Evolutionary conservation across 306 rosid genomes (phyloP).

Genomic region (Cucurbita maxima): DNA sequence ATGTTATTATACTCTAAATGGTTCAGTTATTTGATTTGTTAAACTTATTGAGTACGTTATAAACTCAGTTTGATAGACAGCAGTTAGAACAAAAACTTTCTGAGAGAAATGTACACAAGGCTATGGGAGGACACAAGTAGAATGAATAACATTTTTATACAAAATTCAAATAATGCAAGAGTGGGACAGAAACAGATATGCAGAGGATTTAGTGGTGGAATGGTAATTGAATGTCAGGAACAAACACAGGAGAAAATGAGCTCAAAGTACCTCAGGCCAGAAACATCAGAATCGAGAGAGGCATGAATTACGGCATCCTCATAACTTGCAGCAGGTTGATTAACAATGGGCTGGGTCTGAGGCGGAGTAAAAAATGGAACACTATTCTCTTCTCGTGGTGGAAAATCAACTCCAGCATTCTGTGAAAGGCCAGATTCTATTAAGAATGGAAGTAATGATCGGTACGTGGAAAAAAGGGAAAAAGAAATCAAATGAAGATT

Average conservation of each 20-base stretch:
- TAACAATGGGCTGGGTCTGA: slow-evolving; percentile 59
- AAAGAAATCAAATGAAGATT: neutral
- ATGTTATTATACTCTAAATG: neutral
- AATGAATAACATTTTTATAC: neutral
- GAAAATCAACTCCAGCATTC: slow-evolving; percentile 92
- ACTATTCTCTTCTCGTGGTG: slow-evolving; percentile 63
- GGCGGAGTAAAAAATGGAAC: slow-evolving; percentile 92
- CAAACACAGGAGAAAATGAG: neutral
- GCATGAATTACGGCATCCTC: slow-evolving; percentile 76
- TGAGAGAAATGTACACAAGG: neutral
- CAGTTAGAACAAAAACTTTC: neutral
- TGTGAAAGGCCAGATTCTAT: slow-evolving; percentile 8
- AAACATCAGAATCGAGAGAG: slow-evolving; percentile 79
- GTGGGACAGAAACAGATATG: neutral
- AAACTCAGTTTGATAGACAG: neutral
- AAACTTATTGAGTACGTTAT: neutral
- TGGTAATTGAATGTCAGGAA: neutral
- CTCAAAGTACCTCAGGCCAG: slow-evolving; percentile 58
- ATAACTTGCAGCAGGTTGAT: slow-evolving; percentile 26
- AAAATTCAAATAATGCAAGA: neutral
- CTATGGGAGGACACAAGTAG: neutral
- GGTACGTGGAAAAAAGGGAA: neutral
- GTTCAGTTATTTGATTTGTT: neutral
- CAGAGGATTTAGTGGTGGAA: neutral
- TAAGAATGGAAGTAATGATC: neutral